Percentiles rank a stretch among this genome's conserved stretches.
Evolutionary conservation across 192 early-diverging fungal species (phyloP).

Genomic region (Entomortierella parvispora): DNA sequence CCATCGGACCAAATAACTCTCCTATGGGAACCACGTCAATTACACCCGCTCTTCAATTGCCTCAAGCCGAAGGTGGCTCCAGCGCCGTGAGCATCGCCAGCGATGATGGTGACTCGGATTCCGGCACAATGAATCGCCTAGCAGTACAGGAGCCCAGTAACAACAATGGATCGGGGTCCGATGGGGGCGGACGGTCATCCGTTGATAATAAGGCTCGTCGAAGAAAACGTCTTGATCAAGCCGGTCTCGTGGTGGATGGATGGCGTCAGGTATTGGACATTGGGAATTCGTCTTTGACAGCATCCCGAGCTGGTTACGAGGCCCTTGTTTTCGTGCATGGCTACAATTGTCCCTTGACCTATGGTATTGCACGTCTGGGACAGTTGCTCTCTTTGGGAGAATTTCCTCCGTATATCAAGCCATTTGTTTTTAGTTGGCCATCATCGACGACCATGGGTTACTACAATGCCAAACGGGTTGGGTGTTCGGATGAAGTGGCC

Average conservation of each 20-base stretch:
- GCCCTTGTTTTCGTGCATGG: constrained; percentile 52
- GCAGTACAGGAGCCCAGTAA: constrained; percentile 1
- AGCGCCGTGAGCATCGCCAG: constrained; percentile 5
- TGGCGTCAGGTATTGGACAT: constrained; percentile 36
- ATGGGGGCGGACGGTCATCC: too few relatives aligned
- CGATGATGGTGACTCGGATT: constrained; percentile 12
- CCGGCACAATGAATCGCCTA: not conserved
- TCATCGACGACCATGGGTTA: constrained; percentile 51
- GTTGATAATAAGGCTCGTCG: too few relatives aligned
- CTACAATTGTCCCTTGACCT: constrained; percentile 51
- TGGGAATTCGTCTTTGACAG: constrained; percentile 15
- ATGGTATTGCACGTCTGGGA: constrained; percentile 47
- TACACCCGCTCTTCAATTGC: constrained; percentile 7
- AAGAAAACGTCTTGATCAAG: constrained; percentile 22
- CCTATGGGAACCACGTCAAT: not conserved
- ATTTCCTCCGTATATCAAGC: constrained; percentile 53
- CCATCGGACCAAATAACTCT: not conserved
- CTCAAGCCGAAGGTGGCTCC: not conserved
- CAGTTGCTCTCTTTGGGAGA: constrained; percentile 51
- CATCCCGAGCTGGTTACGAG: constrained; percentile 42
- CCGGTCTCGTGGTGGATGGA: constrained; percentile 30
- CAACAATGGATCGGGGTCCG: not conserved
- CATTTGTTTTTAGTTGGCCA: constrained; percentile 53
- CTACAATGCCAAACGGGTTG: constrained; percentile 36
- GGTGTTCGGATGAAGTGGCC: constrained; percentile 34